These are phyloP conservation scores for Larix sibirica DNA, from an alignment of 83 land plant species.

Conservation along the genomic window DNA sequence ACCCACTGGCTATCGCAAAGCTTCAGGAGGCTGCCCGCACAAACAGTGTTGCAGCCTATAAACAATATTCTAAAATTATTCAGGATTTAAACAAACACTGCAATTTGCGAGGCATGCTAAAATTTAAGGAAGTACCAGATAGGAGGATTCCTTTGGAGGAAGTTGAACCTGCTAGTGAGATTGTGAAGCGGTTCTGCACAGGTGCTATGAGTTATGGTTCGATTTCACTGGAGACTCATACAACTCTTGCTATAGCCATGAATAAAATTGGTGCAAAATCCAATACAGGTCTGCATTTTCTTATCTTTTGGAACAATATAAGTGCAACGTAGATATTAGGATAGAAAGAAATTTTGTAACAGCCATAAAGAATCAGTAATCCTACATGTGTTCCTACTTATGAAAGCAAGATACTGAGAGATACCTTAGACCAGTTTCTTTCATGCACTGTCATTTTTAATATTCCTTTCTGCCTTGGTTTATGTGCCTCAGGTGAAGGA, in stretches of 20 bases:
- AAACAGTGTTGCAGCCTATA: slow-evolving; percentile 89
- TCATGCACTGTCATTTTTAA: background rate
- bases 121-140: slow-evolving; percentile 66
- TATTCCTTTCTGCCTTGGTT: background rate
- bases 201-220: slow-evolving; percentile 99
- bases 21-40: slow-evolving; percentile 94
- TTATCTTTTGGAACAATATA: background rate
- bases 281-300: slow-evolving; percentile 69
- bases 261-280: slow-evolving; percentile 97
- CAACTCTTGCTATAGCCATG: slow-evolving; percentile 94
- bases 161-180: slow-evolving; percentile 97
- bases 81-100: slow-evolving; percentile 79
- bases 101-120: slow-evolving; percentile 88
- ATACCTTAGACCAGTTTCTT: background rate
- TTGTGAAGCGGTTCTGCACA: slow-evolving; percentile 97
- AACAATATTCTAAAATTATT: slow-evolving; percentile 86
- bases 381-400: background rate
- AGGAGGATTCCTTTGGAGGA: slow-evolving; percentile 78
- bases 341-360: background rate
- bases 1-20: slow-evolving; percentile 95
- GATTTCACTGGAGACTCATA: slow-evolving; percentile 94
- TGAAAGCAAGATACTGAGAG: background rate
- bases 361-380: background rate
- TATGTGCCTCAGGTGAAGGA: slow-evolving; percentile 81
- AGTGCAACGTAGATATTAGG: background rate